Evolutionary conservation across 108 stramenopile species (phyloP).

Genomic region (Pseudonitzschia delicatissima): DNA sequence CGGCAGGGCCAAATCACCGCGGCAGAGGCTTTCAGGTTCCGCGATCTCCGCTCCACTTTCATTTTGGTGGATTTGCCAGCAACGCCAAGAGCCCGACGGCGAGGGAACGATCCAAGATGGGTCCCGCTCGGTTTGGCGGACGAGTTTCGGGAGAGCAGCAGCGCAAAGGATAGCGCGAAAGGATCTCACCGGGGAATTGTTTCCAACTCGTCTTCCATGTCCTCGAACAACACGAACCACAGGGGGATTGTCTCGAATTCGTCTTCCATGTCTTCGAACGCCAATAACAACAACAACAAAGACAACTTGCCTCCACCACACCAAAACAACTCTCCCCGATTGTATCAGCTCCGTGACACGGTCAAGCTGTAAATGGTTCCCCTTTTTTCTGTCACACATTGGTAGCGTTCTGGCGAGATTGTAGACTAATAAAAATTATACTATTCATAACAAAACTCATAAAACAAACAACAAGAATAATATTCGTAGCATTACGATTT

Average conservation of each 20-base stretch:
- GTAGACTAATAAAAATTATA: too few relatives aligned
- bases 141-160: conserved; percentile 2
- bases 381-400: too few relatives aligned
- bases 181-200: background rate
- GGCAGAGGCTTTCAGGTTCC: background rate
- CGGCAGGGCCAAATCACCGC: background rate
- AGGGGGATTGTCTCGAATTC: too few relatives aligned
- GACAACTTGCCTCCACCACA: background rate
- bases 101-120: conserved; percentile 1
- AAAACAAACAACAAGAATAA: too few relatives aligned
- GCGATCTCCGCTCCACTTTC: background rate
- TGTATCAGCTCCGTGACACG: background rate
- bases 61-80: background rate
- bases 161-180: background rate
- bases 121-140: conserved; percentile 1
- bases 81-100: background rate
- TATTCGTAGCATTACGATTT: too few relatives aligned
- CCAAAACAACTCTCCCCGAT: background rate
- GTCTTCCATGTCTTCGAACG: background rate
- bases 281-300: background rate
- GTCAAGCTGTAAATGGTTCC: background rate
- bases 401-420: too few relatives aligned
- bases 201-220: background rate
- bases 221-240: too few relatives aligned
- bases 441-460: too few relatives aligned